A percentile compares a stretch with the other conserved stretches of the same genome.
Conservation (phyloP, 805 yeast species). For the Candida insectalens region DNA sequence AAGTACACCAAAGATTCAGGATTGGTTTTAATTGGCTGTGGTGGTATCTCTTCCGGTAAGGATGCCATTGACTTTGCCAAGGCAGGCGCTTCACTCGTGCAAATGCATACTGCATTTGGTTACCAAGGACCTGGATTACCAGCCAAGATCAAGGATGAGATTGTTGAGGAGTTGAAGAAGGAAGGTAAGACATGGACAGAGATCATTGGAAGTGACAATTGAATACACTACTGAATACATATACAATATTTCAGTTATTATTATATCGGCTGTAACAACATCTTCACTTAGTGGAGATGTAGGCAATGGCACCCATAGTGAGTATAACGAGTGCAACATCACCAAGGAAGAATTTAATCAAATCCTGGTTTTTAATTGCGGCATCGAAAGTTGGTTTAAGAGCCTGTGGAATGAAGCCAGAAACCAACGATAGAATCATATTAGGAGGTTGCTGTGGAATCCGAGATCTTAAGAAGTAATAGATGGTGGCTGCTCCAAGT, state of each 20-base stretch:
- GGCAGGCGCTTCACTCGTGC: constrained; percentile 89
- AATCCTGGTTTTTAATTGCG: constrained; percentile 17
- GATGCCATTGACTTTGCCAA: constrained; percentile 88
- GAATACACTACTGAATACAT: background rate
- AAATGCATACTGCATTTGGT: constrained; percentile 83
- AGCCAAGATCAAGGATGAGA: constrained; percentile 47
- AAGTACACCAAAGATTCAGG: constrained; percentile 67
- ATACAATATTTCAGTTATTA: background rate
- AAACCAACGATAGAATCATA: constrained; percentile 12
- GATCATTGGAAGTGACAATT: constrained; percentile 49
- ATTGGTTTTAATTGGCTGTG: constrained; percentile 82
- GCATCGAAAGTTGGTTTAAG: constrained; percentile 8
- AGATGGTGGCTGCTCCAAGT: constrained; percentile 10
- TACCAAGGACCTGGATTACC: constrained; percentile 88
- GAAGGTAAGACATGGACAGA: constrained; percentile 82
- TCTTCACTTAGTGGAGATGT: constrained; percentile 2
- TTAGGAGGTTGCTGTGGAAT: constrained; percentile 8
- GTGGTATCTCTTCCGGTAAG: constrained; percentile 80
- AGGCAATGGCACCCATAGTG: constrained; percentile 15
- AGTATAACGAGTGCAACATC: constrained; percentile 21
- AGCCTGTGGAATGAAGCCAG: constrained; percentile 15
- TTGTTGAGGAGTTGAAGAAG: constrained; percentile 47
- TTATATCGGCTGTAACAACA: background rate
- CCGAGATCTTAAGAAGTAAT: constrained; percentile 7
- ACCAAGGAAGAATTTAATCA: constrained; percentile 13